Percentiles rank a stretch among this genome's conserved stretches.
Conservation (phyloP, 2,329 filamentous ascomycete species). For the Eutypa lata region DNA sequence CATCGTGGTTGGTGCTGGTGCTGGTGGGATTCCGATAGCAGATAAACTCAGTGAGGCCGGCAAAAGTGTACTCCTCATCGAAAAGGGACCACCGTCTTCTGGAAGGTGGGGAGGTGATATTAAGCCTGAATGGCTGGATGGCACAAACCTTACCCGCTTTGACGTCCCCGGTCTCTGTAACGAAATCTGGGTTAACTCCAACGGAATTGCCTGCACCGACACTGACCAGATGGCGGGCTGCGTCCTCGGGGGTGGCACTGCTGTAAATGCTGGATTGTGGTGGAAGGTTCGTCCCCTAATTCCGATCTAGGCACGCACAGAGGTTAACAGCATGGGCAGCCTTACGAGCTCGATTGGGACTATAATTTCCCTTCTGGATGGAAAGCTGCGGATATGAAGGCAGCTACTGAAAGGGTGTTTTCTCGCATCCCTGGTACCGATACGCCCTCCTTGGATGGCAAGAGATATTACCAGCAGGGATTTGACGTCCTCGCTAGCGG, state of each 20-base stretch:
- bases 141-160: slow-evolving; percentile 64
- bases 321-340: slow-evolving; percentile 26
- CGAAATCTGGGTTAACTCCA: slow-evolving; percentile 64
- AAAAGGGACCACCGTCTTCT: slow-evolving; percentile 59
- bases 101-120: slow-evolving; percentile 62
- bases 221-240: slow-evolving; percentile 73
- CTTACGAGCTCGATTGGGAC: slow-evolving; percentile 66
- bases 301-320: not conserved
- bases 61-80: slow-evolving; percentile 62
- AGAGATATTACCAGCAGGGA: slow-evolving; percentile 63
- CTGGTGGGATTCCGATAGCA: slow-evolving; percentile 57
- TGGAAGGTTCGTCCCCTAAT: slow-evolving; percentile 44
- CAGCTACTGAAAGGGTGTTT: slow-evolving; percentile 62
- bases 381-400: slow-evolving; percentile 60
- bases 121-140: slow-evolving; percentile 51
- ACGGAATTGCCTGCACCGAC: slow-evolving; percentile 64
- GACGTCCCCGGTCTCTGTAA: slow-evolving; percentile 72
- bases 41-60: slow-evolving; percentile 62
- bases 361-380: slow-evolving; percentile 69
- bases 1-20: slow-evolving; percentile 58
- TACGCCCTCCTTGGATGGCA: slow-evolving; percentile 61
- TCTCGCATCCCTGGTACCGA: slow-evolving; percentile 66
- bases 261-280: slow-evolving; percentile 67
- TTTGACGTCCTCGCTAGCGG: slow-evolving; percentile 60
- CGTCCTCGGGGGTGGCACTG: slow-evolving; percentile 64